Conservation (phyloP, 768 basidiomycete genomes). For the Dioszegia aurantiaca region DNA sequence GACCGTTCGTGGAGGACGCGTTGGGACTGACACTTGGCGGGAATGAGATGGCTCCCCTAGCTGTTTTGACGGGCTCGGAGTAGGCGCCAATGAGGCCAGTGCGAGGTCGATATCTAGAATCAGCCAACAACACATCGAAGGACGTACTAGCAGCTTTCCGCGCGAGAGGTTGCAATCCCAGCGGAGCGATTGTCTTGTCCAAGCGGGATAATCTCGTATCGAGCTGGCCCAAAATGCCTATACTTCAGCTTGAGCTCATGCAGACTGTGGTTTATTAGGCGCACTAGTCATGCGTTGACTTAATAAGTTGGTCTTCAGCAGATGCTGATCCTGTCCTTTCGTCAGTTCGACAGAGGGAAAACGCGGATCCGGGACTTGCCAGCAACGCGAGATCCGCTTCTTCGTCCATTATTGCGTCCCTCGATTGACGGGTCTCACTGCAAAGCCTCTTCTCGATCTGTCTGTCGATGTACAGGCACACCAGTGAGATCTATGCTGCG, state of each 20-base stretch:
- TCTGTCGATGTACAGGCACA: too few species aligned
- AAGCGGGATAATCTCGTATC: constrained; percentile 46
- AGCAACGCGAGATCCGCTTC: constrained; percentile 49
- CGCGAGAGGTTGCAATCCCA: constrained; percentile 47
- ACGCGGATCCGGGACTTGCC: constrained; percentile 10
- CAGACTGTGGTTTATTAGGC: neutral
- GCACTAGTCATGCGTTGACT: constrained; percentile 49
- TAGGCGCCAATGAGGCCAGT: constrained; percentile 17
- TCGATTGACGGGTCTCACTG: too few species aligned
- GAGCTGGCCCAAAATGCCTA: constrained; percentile 46
- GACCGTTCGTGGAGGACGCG: constrained; percentile 13
- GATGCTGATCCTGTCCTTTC: constrained; percentile 48
- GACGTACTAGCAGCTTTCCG: constrained; percentile 45
- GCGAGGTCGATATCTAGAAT: constrained; percentile 39
- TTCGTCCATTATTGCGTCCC: constrained; percentile 41
- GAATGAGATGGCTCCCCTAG: neutral
- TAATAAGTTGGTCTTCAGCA: constrained; percentile 49
- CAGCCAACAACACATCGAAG: neutral
- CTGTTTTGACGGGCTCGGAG: constrained; percentile 1
- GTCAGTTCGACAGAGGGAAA: neutral
- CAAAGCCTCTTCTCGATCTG: too few species aligned
- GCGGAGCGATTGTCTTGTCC: constrained; percentile 50
- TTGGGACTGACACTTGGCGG: constrained; percentile 7
- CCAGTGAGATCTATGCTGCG: too few species aligned
- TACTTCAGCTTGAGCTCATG: neutral